Conservation (phyloP, 441 rosid genomes). For the Arabidopsis hybrid region DNA sequence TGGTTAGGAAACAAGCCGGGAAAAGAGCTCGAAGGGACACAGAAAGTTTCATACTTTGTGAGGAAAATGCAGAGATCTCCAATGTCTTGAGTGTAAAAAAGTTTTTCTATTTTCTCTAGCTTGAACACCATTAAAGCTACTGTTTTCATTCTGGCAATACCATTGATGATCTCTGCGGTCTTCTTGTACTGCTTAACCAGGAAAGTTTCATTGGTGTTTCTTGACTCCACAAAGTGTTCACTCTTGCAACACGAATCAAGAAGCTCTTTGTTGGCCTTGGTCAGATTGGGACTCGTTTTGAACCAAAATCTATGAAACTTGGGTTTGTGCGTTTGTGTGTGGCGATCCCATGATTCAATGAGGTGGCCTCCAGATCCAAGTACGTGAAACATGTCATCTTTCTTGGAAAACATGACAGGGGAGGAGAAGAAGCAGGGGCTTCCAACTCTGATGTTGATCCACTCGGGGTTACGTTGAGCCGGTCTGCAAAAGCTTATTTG, state of each 20-base stretch:
- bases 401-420: slow-evolving; percentile 15
- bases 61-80: slow-evolving; percentile 10
- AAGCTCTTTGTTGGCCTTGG: slow-evolving; percentile 2
- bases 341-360: slow-evolving; percentile 14
- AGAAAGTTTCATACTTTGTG: neutral
- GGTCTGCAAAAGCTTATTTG: slow-evolving; percentile 32
- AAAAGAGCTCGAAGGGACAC: slow-evolving; percentile 5
- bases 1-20: neutral
- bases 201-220: slow-evolving; percentile 5
- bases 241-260: neutral
- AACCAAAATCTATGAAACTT: neutral
- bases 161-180: neutral
- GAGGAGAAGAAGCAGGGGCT: slow-evolving; percentile 22
- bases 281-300: neutral
- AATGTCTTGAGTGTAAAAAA: slow-evolving; percentile 1
- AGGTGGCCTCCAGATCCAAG: slow-evolving; percentile 8
- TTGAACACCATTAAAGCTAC: neutral
- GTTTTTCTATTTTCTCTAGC: neutral
- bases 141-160: neutral
- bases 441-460: slow-evolving; percentile 16
- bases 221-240: slow-evolving; percentile 24
- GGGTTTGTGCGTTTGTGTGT: neutral
- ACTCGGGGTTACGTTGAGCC: neutral
- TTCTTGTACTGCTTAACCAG: slow-evolving; percentile 22
- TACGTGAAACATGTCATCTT: neutral